Percentiles rank a stretch among this genome's conserved stretches.
Evolutionary conservation across 2,329 filamentous ascomycete genomes (phyloP).

Genomic region (Apiospora koreana): DNA sequence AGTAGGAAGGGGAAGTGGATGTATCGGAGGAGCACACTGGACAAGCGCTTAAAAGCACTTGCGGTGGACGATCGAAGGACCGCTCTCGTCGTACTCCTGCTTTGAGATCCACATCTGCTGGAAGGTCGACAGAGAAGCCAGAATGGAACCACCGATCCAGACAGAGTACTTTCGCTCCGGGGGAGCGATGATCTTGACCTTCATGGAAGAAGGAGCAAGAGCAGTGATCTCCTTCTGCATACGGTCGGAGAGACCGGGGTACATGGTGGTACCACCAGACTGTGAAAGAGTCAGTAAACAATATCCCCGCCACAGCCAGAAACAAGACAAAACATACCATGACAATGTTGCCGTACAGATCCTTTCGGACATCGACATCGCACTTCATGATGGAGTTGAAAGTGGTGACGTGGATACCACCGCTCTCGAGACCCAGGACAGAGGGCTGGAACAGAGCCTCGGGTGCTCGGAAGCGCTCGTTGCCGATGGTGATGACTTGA

Average conservation of each 20-base stretch:
- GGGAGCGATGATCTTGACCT: constrained; percentile 99
- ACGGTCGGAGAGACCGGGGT: constrained; percentile 99
- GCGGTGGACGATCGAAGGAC: constrained; percentile 98
- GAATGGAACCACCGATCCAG: constrained; percentile 99
- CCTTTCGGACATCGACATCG: constrained; percentile 99
- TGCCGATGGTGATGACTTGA: constrained; percentile 99
- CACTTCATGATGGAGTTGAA: constrained; percentile 99
- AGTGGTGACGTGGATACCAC: constrained; percentile 98
- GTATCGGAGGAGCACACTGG: constrained; percentile 36
- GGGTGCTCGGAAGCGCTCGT: constrained; percentile 99
- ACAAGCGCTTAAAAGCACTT: constrained; percentile 92
- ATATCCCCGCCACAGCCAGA: not conserved
- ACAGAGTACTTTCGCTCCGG: constrained; percentile 99
- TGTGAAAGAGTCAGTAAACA: constrained; percentile 44
- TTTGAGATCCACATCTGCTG: constrained; percentile 99
- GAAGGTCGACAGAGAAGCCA: constrained; percentile 99
- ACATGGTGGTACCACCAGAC: constrained; percentile 99
- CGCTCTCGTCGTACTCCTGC: constrained; percentile 99
- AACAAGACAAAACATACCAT: constrained; percentile 72
- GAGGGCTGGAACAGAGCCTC: constrained; percentile 99
- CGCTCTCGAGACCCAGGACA: constrained; percentile 95
- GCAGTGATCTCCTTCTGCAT: constrained; percentile 99
- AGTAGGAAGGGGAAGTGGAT: constrained; percentile 31
- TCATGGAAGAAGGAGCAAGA: constrained; percentile 99
- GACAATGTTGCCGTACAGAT: constrained; percentile 99